Conservation (phyloP, 2,329 filamentous ascomycete genomes). For the Ophiostoma quercus region DNA sequence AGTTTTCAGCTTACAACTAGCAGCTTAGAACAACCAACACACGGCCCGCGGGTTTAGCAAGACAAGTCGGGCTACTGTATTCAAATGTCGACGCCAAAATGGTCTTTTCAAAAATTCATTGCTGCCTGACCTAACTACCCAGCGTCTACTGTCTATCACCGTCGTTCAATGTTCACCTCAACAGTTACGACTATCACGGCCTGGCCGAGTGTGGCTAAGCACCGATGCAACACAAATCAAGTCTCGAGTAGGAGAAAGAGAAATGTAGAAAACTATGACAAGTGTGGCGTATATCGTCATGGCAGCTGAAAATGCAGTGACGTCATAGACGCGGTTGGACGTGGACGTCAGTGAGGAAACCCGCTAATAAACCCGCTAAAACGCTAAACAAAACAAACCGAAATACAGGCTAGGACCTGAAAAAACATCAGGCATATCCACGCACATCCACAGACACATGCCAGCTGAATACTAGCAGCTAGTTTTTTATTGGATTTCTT, state of each 20-base stretch:
- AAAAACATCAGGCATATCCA: neutral
- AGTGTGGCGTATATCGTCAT: neutral
- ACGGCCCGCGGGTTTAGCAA: neutral
- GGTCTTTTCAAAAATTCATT: neutral
- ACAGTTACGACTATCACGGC: neutral
- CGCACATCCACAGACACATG: neutral
- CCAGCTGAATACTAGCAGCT: neutral
- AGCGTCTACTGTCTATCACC: too few species aligned
- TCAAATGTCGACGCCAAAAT: too few species aligned
- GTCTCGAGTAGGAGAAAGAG: neutral
- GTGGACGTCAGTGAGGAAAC: neutral
- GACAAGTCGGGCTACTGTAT: too few species aligned
- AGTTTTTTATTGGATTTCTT: neutral
- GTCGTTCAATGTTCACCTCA: neutral
- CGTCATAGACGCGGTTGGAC: neutral
- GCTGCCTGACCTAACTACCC: neutral
- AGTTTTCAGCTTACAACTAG: neutral
- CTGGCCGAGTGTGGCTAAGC: neutral
- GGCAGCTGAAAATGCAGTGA: neutral
- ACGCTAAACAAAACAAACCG: too few species aligned
- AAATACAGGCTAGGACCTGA: neutral
- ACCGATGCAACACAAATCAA: neutral
- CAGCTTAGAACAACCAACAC: neutral
- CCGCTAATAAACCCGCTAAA: neutral
- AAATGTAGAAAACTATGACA: neutral